Percentiles rank a stretch among this genome's conserved stretches.
Evolutionary conservation across 176 grass and related monocot genomes (phyloP).

Genomic region (Triticum urartu): DNA sequence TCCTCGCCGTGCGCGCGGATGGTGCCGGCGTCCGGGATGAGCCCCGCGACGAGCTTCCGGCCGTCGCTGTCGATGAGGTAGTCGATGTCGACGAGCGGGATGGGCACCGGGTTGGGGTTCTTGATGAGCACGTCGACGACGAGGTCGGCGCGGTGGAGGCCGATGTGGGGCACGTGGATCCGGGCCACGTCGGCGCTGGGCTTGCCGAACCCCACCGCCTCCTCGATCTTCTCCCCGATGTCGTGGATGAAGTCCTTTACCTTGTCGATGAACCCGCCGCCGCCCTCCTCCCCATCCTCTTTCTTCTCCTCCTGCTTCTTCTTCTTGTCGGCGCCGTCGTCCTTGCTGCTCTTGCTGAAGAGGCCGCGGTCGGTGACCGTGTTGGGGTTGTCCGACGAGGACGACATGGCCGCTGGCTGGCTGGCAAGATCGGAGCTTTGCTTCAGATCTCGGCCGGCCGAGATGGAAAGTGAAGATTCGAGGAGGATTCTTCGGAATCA

Average conservation of each 20-base stretch:
- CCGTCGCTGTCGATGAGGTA: conserved; percentile 96
- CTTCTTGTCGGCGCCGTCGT: conserved; percentile 34
- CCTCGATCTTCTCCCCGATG: conserved; percentile 94
- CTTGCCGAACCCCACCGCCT: conserved; percentile 86
- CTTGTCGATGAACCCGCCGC: conserved; percentile 72
- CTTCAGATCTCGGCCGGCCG: background rate
- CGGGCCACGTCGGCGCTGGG: conserved; percentile 74
- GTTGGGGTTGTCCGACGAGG: conserved; percentile 43
- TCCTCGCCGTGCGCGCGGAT: conserved; percentile 82
- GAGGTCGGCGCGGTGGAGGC: conserved; percentile 76
- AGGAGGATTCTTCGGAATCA: background rate
- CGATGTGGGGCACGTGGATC: conserved; percentile 82
- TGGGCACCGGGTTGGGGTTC: conserved; percentile 93
- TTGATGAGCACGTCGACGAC: conserved; percentile 87
- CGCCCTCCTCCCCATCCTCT: conserved; percentile 22
- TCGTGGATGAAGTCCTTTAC: conserved; percentile 98
- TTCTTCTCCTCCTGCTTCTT: conserved; percentile 12
- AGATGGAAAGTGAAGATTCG: background rate
- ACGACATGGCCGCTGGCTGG: conserved; percentile 32
- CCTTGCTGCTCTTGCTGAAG: conserved; percentile 21
- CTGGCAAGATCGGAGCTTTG: background rate
- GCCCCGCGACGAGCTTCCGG: conserved; percentile 83
- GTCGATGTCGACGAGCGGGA: conserved; percentile 93
- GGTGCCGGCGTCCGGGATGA: conserved; percentile 95
- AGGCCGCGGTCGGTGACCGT: conserved; percentile 42